Evolutionary conservation across 2,329 filamentous ascomycete genomes (phyloP), one percentile per base, ranked within the genome.

Genomic region (Cordyceps militaris): DNA sequence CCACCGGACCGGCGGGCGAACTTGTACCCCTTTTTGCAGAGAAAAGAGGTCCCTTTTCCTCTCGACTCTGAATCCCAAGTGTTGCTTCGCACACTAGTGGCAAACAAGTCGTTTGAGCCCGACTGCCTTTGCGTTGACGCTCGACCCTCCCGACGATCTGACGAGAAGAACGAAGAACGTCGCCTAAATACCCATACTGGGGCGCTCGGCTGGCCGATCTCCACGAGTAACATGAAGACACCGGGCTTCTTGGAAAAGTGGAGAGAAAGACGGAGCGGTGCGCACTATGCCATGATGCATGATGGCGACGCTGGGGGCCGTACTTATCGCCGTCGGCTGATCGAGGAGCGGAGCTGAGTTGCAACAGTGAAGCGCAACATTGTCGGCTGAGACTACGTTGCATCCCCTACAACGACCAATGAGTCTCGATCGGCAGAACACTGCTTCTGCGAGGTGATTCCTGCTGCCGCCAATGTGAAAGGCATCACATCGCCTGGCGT

Each of bases 221-320:
- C 10, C 36, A 61, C 10, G 52, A 65, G 13, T 61, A n/a, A 65
- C 47, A 43, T 64, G 3, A 47, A 64, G 40, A 56, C 62, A 16
- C 64, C 63, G 1, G 61, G 61, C 13, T 59, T 44, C 42, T 23
- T 66, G 1, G 59, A 63, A 26, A 48, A 51, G 23, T 57, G 53
- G 51, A 28, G 64, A 1, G 58, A 66, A 51, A 51, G 64, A 14
- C 60, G 60, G 30, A 66, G 62, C 51, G 60, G 63, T 23, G 61
- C 62, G 8, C 60, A 63, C 11, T 60, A 65, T 48, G 54, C 62
- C 30, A 65, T 66, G 65, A 62, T 66, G 63, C 30, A 65, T 66
- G 65, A 62, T 66, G 63, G 65, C 62, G 16, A 66, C 63, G 11
- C 43, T 66, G 43, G 52, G 61, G 3, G 64, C 63, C 3, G 58